phyloP scores from a whole-genome alignment of 306 rosid species.

The Coriaria nepalensis region DNA sequence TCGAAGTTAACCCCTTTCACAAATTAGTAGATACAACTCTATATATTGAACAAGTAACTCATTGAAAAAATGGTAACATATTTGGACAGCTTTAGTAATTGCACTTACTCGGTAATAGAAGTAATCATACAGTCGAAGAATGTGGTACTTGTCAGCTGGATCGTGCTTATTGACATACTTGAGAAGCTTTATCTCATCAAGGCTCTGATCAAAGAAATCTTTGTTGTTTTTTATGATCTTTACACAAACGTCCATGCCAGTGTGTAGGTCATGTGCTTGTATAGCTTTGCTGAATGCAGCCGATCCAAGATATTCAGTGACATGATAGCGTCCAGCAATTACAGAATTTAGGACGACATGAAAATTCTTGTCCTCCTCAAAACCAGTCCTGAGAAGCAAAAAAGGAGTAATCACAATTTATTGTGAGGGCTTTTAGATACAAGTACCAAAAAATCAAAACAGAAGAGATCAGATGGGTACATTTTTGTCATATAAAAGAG shows the following conservation, averaged over 20 bases:
- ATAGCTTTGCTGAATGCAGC: conserved; percentile 99
- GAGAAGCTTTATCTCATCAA: conserved; percentile 98
- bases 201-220: conserved; percentile 98
- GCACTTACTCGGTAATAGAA: conserved; percentile 88
- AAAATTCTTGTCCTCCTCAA: conserved; percentile 99
- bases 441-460: background rate
- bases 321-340: conserved; percentile 96
- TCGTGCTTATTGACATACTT: conserved; percentile 95
- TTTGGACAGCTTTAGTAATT: background rate
- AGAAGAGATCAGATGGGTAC: background rate
- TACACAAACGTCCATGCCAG: conserved; percentile 96
- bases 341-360: conserved; percentile 90
- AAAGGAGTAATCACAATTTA: conserved; percentile 20
- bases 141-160: conserved; percentile 88
- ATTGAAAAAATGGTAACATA: too few species aligned
- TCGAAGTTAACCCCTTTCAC: too few species aligned
- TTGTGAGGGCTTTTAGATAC: background rate
- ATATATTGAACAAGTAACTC: too few species aligned
- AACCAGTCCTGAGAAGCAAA: conserved; percentile 80
- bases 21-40: too few species aligned
- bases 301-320: conserved; percentile 95
- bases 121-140: conserved; percentile 91
- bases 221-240: conserved; percentile 99
- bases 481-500: too few species aligned
- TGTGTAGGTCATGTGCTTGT: conserved; percentile 95